phyloP scores from a whole-genome alignment of 2,329 filamentous ascomycete genomes.

The Exophiala lecanii-corni region DNA sequence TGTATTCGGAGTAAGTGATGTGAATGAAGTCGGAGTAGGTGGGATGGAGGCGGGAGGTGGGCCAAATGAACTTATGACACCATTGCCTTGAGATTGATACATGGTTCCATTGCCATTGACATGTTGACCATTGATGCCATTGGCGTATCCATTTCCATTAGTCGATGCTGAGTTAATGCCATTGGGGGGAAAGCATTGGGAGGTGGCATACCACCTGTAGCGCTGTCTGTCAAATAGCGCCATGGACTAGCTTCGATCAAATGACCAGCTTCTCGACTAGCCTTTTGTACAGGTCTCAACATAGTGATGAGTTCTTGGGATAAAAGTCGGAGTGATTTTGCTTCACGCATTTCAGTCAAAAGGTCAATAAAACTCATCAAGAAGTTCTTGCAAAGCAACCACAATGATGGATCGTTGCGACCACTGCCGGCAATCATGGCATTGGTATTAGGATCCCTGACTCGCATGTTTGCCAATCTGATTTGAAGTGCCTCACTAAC shows the following conservation, averaged over 20 bases:
- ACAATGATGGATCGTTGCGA: constrained; percentile 55
- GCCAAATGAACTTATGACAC: constrained; percentile 21
- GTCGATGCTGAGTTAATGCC: constrained; percentile 8
- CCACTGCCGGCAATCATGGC: constrained; percentile 31
- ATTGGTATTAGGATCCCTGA: constrained; percentile 75
- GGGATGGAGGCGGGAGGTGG: constrained; percentile 17
- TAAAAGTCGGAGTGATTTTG: constrained; percentile 45
- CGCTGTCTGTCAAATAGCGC: constrained; percentile 50
- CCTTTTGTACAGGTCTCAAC: constrained; percentile 75
- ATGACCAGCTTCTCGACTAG: constrained; percentile 73
- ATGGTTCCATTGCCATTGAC: constrained; percentile 11
- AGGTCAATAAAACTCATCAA: constrained; percentile 46
- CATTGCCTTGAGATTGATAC: constrained; percentile 16
- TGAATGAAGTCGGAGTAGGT: constrained; percentile 12
- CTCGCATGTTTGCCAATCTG: constrained; percentile 71
- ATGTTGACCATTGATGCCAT: constrained; percentile 27
- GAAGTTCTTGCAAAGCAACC: constrained; percentile 63
- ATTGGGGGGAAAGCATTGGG: constrained; percentile 16
- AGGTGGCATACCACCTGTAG: constrained; percentile 27
- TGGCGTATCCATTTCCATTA: constrained; percentile 11
- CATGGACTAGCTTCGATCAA: constrained; percentile 65
- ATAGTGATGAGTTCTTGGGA: constrained; percentile 65
- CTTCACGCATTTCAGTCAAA: constrained; percentile 44
- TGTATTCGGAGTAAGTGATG: constrained; percentile 26
- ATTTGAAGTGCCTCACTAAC: constrained; percentile 68